These are phyloP conservation scores for Copromyces sp. DNA, from an alignment of 495 filamentous ascomycete genomes.

Conservation along the genomic window DNA sequence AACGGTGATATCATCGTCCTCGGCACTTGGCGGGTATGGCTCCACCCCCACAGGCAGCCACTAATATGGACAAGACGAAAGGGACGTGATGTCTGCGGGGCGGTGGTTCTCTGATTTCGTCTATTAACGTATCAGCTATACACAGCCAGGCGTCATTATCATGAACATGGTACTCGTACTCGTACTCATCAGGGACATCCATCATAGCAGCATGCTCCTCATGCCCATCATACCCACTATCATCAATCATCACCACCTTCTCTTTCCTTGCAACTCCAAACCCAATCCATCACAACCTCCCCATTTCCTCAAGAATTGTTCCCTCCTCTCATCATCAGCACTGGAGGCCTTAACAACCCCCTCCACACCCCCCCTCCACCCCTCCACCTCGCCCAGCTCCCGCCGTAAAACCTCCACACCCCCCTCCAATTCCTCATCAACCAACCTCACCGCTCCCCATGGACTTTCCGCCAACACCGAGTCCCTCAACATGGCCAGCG, in stretches of 20 bases:
- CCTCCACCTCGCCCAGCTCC: conserved; percentile 24
- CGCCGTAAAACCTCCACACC: conserved; percentile 25
- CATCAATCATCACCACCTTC: no score
- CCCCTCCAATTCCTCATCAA: conserved; percentile 32
- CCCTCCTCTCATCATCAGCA: conserved; percentile 28
- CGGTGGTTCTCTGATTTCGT: no score
- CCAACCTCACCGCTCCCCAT: conserved; percentile 26
- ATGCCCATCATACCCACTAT: neutral
- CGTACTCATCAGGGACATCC: no score
- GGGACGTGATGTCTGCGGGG: no score
- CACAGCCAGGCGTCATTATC: no score
- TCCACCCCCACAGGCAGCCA: neutral
- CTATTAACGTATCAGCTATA: no score
- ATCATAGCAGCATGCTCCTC: no score
- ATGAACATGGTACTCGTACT: no score
- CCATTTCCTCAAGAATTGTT: conserved; percentile 30
- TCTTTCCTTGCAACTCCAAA: no score
- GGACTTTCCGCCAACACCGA: conserved; percentile 33
- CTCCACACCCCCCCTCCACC: conserved; percentile 18
- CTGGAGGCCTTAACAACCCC: conserved; percentile 16
- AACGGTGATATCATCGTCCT: neutral
- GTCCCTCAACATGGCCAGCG: conserved; percentile 31
- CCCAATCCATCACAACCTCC: no score
- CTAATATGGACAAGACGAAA: neutral
- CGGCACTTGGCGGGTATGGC: neutral